phyloP scores from a whole-genome alignment of 2,329 filamentous ascomycete species.

The Chaetomium strumarium region DNA sequence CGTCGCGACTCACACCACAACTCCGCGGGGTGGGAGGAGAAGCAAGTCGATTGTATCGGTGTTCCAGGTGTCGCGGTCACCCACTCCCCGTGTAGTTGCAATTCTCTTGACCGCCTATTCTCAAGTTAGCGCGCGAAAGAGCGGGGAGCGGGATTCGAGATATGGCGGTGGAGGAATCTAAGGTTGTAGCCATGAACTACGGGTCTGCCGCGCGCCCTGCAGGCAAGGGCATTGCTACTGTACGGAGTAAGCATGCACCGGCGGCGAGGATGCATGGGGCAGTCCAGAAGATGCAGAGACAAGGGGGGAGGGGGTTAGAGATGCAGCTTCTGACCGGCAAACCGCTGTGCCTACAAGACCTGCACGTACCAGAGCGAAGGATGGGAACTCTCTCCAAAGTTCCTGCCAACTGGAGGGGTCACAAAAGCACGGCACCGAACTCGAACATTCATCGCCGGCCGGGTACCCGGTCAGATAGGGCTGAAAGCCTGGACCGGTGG shows the following conservation, averaged over 20 bases:
- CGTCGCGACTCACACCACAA: not conserved
- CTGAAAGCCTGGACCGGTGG: not conserved
- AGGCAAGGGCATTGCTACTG: too few species aligned
- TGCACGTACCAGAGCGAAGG: not conserved
- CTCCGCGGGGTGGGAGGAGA: not conserved
- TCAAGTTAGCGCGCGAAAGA: slow-evolving; percentile 8
- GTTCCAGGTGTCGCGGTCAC: not conserved
- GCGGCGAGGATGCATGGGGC: not conserved
- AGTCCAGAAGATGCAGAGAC: slow-evolving; percentile 4
- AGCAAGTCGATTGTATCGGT: not conserved
- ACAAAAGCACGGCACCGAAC: not conserved
- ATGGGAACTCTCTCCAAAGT: too few species aligned
- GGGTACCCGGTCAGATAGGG: not conserved
- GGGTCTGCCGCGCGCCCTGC: slow-evolving; percentile 2
- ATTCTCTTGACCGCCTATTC: slow-evolving; percentile 18
- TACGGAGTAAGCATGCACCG: not conserved
- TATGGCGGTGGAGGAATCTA: slow-evolving; percentile 7
- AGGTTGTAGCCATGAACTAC: not conserved
- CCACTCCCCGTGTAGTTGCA: not conserved
- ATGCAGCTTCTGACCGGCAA: slow-evolving; percentile 6
- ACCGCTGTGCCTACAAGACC: not conserved
- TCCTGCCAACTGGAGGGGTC: too few species aligned
- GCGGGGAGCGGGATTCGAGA: not conserved
- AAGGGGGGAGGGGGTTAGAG: not conserved
- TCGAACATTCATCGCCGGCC: not conserved